Percentiles rank a stretch among this genome's conserved stretches.
phyloP scores from a whole-genome alignment of 2,329 filamentous ascomycete genomes.

The Neonectria hederae region DNA sequence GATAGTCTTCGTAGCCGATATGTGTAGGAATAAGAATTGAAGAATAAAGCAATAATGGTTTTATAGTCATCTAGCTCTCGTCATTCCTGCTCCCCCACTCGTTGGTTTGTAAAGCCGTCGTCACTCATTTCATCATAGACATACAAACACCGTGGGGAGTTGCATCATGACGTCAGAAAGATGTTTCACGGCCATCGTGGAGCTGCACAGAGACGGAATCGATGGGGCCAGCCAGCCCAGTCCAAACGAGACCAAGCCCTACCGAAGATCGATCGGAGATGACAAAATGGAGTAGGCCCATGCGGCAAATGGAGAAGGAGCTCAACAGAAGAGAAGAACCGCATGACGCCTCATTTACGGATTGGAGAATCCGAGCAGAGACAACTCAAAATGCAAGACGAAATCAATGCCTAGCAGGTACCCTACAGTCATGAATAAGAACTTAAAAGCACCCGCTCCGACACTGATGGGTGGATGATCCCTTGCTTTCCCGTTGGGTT shows the following conservation, averaged over 20 bases:
- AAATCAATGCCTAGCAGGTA: background rate
- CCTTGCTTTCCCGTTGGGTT: background rate
- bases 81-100: slow-evolving; percentile 8
- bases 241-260: no score
- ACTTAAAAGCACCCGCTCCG: background rate
- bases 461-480: background rate
- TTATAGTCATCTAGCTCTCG: slow-evolving; percentile 27
- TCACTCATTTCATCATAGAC: slow-evolving; percentile 43
- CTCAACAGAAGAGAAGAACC: background rate
- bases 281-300: background rate
- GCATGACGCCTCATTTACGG: background rate
- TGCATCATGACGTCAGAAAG: slow-evolving; percentile 28
- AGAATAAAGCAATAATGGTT: slow-evolving; percentile 14
- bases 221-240: background rate
- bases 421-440: background rate
- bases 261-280: background rate
- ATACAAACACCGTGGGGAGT: slow-evolving; percentile 20
- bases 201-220: background rate
- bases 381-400: no score
- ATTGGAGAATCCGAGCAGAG: background rate
- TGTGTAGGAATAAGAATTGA: no score
- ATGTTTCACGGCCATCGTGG: slow-evolving; percentile 8
- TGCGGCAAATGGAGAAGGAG: no score
- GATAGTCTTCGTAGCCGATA: background rate
- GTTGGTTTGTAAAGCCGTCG: slow-evolving; percentile 34